Evolutionary conservation across 257 asterid genomes (phyloP).

Genomic region (Solanum lignicaule): DNA sequence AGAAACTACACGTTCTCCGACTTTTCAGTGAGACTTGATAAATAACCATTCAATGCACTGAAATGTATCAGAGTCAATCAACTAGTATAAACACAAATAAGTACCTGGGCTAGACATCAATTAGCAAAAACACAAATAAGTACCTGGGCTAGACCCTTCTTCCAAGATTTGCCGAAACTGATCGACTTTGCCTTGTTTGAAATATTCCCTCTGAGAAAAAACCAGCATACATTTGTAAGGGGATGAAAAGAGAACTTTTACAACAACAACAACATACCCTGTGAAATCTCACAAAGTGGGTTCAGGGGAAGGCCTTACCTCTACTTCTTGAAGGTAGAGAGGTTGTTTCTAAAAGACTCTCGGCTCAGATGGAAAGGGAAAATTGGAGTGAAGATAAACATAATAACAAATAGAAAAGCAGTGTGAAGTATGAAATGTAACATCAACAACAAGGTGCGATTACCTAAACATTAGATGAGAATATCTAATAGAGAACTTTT

Average conservation of each 20-base stretch:
- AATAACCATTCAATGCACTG: not conserved
- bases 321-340: not conserved
- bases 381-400: not conserved
- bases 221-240: not conserved
- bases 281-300: not conserved
- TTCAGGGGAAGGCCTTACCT: not conserved
- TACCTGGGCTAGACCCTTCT: constrained; percentile 99
- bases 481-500: not conserved
- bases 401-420: not conserved
- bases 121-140: not conserved
- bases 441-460: not conserved
- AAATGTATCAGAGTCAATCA: not conserved
- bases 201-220: constrained; percentile 87
- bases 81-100: not conserved
- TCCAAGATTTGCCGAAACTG: constrained; percentile 93
- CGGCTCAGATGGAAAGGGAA: not conserved
- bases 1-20: not conserved
- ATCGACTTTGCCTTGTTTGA: constrained; percentile 88
- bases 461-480: not conserved
- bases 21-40: not conserved
- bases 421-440: not conserved
- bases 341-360: not conserved
- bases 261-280: not conserved
- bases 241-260: not conserved
- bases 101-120: constrained; percentile 75